Evolutionary conservation across 1,284 basidiomycete species (phyloP), one percentile per base, ranked within the genome.

Genomic region (Ceratobasidium sp.): DNA sequence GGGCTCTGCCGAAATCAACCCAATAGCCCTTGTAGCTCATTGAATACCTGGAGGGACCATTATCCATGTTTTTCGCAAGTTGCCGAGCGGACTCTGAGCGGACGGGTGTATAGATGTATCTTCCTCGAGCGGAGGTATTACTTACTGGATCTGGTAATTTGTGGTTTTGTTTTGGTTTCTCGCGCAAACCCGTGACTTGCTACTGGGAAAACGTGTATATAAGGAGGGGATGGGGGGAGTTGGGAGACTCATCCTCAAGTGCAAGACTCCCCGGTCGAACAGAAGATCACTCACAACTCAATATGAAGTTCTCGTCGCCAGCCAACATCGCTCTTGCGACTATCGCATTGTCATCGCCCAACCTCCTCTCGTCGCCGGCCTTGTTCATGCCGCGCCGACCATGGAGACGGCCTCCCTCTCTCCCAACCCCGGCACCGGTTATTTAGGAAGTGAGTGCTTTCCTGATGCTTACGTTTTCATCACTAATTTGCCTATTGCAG

Each of bases 291-390:
- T 53, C n/a, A 35, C 53, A 42, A 25, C n/a, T 35, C 52, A 68
- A 2, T 27, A 68, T 68, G 64, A 68, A 49, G 64, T 27, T 68
- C 31, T 3, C 58, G 34, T 65, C 62, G 7, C 53, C 64, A 27
- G 53, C 64, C n/a, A 68, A 54, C 42, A 13, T 68, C 35, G 64
- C 64, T 1, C 40, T 68, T 31, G 64, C 64, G 22, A 40, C 64
- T 1, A 38, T 68, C 15, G 64, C 64, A n/a, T 34, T 68, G 29
- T 52, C 49, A 13, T 68, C 64, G 15, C 64, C 64, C 22, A 68
- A 31, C 31, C 27, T 68, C 1, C 43, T 68, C 7, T 43, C 64
- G 5, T 68, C 64, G 20, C 64, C 64, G 31, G 53, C 55, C n/a
- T 68, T 35, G 52, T 22, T 35, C 13, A 54, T 54, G 64, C 52